These are phyloP conservation scores for Paecilomyces niveus DNA, from an alignment of 2,329 filamentous ascomycete genomes.

Conservation along the genomic window DNA sequence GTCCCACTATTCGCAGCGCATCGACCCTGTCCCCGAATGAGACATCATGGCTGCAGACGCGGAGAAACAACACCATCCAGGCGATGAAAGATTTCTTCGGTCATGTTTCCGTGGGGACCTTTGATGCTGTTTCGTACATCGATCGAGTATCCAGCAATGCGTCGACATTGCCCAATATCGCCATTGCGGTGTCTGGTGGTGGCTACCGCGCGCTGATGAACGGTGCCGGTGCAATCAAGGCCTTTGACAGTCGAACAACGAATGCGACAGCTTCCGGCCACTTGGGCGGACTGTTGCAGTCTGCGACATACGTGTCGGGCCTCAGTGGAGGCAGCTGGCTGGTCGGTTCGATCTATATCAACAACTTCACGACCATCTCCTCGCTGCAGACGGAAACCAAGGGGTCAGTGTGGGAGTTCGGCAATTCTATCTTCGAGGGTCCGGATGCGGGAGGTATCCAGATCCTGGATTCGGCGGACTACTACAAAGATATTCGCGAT, in stretches of 20 bases:
- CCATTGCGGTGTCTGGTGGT: constrained; percentile 72
- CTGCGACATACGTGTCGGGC: constrained; percentile 71
- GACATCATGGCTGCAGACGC: constrained; percentile 62
- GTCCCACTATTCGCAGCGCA: constrained; percentile 62
- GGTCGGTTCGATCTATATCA: constrained; percentile 68
- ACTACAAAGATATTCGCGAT: constrained; percentile 55
- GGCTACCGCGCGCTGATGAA: constrained; percentile 83
- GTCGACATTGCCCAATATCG: constrained; percentile 59
- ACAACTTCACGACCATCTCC: constrained; percentile 67
- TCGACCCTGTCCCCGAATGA: constrained; percentile 60
- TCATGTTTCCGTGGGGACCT: constrained; percentile 62
- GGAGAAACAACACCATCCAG: constrained; percentile 64
- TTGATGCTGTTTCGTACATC: constrained; percentile 68
- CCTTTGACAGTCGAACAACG: constrained; percentile 67
- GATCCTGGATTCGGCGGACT: constrained; percentile 44
- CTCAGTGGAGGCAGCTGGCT: constrained; percentile 81
- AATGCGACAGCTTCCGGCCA: constrained; percentile 58
- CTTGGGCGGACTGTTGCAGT: constrained; percentile 73
- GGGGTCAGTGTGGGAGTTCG: constrained; percentile 55
- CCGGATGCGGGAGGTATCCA: constrained; percentile 42
- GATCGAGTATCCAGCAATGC: constrained; percentile 49
- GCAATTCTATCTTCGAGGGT: constrained; percentile 54
- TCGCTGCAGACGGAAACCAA: constrained; percentile 42
- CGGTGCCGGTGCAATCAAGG: constrained; percentile 70
- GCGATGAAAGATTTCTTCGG: constrained; percentile 69